Base-by-base conservation (phyloP, 768 basidiomycete species). In the Pluteus cervinus region DNA sequence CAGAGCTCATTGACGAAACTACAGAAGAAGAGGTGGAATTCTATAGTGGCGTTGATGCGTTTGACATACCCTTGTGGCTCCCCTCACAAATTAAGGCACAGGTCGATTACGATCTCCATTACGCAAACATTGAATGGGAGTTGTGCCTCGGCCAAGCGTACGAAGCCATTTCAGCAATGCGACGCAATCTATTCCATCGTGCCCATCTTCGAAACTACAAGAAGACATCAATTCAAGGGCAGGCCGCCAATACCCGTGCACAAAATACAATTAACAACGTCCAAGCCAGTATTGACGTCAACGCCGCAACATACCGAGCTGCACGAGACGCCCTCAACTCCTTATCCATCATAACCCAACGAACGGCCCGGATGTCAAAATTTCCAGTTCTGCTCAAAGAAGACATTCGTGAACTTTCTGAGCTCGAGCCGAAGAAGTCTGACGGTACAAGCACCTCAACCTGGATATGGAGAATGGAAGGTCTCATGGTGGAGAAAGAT, bases 401-500 rank as follows among this genome's bases (percentile, higher is more conserved):
- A 11, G 45, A 51, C 20, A 45, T 51, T n/a, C 16, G 36, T 8
- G 25, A 20, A 25, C 24, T 51, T 11, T 35, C 37, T 1, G 37
- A 42, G 4, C n/a, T 30, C 11, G 25, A 20, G 11, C 14, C 28
- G 24, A 14, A 21, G 30, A 7, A 44, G 9, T 30, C 33, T 14
- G 46, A 47, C 7, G 50, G 46, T 2, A 12, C 21, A 9, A 33
- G 34, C 7, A 41, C 20, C 2, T 12, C 45, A 28, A 46, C 45
- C 4, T 51, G 50, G 48, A 47, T 51, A 18, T 51, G 50, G 50
- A 44, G n/a, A 16, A 7, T 24, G 22, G 29, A 44, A 16, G 48
- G 48, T 16, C 21, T 25, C 15, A 14, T 26, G 9, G 35, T 31
- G 11, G 16, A 42, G 5, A 28, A 37, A 20, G 31, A 42, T 5